Base-by-base conservation (phyloP, 1,284 basidiomycete genomes). In the Filobasidium uniguttulatum region DNA sequence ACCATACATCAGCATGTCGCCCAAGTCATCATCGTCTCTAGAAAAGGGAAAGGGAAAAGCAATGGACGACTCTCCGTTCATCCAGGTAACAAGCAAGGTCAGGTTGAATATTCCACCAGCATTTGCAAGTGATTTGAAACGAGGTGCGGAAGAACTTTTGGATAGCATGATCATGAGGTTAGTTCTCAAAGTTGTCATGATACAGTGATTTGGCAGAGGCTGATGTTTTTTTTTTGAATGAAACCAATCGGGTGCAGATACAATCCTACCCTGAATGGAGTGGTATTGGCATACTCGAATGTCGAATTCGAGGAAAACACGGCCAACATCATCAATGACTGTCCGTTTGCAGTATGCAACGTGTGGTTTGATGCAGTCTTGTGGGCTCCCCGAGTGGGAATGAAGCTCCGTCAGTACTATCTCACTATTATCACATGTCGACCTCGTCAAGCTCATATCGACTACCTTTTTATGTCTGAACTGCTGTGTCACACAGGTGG, bases 101-200 rank as follows among this genome's bases (percentile, higher is more conserved):
- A 71, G 76, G 19, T 70, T 93, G 31, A 82, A 85, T n/a, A 75
- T 94, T 19, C 78, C 89, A 20, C 89, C 89, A 1, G 75, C 83
- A 49, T 93, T 86, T 67, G 76, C 83, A 8, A 76, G 70, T 44
- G 77, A 83, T 67, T 77, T 80, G 40, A 71, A 75, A 25, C 72
- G 69, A 37, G 90, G 90, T 9, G 85, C 81, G 12, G 77, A 82
- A 60, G 88, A 96, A 68, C 81, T 88, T 75, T 71, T 96, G 25
- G 87, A 94, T 65, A 85, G 83, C 9, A 83, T 91, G 82, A 72
- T 93, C 22, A 93, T 94, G 89, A 78, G 85, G 89, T 89, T 62
- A 64, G 79, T n/a, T 25, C 30, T 3, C 25, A 43, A 23, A 28
- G 17, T 17, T 19, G 28, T 8, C 23, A 17, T n/a, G 5, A 10